Evolutionary conservation across 306 rosid species (phyloP), one percentile per base, ranked within the genome.

Genomic region (Fagus crenata): DNA sequence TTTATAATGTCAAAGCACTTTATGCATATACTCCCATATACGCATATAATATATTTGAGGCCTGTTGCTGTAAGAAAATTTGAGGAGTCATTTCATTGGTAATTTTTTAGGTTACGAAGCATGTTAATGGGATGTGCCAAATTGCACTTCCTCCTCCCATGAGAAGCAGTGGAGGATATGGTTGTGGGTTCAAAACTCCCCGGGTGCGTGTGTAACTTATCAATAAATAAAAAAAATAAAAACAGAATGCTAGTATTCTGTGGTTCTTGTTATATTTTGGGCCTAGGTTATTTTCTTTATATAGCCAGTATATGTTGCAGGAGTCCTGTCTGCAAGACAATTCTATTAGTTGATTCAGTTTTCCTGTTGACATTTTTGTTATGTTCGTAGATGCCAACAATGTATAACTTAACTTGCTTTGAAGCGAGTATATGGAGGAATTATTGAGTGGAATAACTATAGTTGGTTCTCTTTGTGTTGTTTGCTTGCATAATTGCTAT

Each of bases 391-490:
- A 15, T 61, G 41, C 68, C 68, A 61, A 61, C 40, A 4, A 61
- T 33, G 40, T 60, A 12, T 4, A 14, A 12, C 33, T 55, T 55
- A 7, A 13, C 32, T 56, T 60, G 37, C 67, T 32, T 60, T 60
- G 67, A 60, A 32, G 12, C 7, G 4, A 59, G 65, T 59, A 1
- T 9, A 59, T 31, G 37, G 36, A 11, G 32, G 65, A 59, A 59
- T 11, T 8, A 58, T 58, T 36, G 64, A 58, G 12, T 33, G 39
- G 7, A 61, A 61, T 61, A 11, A 61, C 68, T 40, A 61, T 33
- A 33, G 18, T 61, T 32, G 68, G 68, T 33, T 35, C 67, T 60
- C 68, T 32, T 61, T 37, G 35, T 61, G 68, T 13, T 61, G 68
- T 37, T 33, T 33, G 18, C 12, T 12, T 6, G 39, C 40, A 4